Evolutionary conservation across 148 eudicot genomes (phyloP).

Genomic region (Arbutus unedo): DNA sequence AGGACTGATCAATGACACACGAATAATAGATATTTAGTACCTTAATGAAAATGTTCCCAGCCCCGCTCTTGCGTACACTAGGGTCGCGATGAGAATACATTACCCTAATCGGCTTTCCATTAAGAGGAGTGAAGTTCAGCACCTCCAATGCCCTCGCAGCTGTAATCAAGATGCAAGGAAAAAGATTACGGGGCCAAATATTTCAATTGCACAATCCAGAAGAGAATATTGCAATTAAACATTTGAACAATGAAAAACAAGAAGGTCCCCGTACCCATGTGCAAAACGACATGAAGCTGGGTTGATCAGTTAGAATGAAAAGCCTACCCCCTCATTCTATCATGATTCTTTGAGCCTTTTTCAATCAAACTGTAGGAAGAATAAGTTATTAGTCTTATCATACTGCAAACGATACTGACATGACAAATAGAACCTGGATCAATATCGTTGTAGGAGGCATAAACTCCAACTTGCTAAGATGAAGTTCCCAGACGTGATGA

Average conservation of each 20-base stretch:
- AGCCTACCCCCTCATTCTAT: background rate
- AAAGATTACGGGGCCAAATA: background rate
- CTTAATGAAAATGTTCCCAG: slow-evolving; percentile 88
- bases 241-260: background rate
- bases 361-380: background rate
- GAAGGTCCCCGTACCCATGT: background rate
- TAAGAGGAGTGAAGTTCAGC: slow-evolving; percentile 72
- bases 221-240: background rate
- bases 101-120: slow-evolving; percentile 73
- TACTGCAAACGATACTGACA: background rate
- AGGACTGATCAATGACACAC: background rate
- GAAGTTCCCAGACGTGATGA: background rate
- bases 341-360: background rate
- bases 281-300: background rate
- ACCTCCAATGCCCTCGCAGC: slow-evolving; percentile 68
- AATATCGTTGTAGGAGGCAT: background rate
- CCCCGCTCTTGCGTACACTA: slow-evolving; percentile 64
- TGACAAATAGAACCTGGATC: background rate
- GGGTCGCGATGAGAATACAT: slow-evolving; percentile 89
- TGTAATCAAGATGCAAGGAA: slow-evolving; percentile 26
- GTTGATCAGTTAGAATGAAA: background rate
- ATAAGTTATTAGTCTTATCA: background rate
- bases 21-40: slow-evolving; percentile 26
- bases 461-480: background rate
- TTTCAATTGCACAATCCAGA: background rate